Evolutionary conservation across 2,329 filamentous ascomycete species (phyloP).

Genomic region (Pochonia chlamydosporia): DNA sequence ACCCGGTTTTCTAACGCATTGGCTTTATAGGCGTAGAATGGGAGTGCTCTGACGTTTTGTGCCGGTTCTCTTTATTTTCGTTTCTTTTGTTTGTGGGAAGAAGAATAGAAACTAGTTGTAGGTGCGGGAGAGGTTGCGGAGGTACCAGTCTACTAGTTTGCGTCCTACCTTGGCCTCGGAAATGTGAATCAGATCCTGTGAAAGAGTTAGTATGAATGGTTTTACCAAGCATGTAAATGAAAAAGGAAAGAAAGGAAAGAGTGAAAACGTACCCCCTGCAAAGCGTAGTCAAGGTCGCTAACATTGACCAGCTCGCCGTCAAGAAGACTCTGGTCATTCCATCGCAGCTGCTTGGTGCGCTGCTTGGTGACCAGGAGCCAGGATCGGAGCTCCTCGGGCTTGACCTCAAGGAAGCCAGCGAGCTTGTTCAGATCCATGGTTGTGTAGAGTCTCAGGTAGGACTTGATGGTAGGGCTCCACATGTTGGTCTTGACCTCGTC

Average conservation of each 20-base stretch:
- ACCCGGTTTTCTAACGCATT: neutral
- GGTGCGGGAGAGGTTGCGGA: conserved; percentile 90
- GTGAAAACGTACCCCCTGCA: conserved; percentile 71
- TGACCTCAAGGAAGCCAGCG: conserved; percentile 91
- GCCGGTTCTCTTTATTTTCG: neutral
- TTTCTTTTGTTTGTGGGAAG: neutral
- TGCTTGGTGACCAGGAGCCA: conserved; percentile 98
- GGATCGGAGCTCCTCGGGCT: conserved; percentile 90
- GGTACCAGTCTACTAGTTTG: conserved; percentile 97
- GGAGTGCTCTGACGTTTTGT: too few species aligned
- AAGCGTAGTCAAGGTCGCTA: conserved; percentile 93
- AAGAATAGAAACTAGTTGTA: conserved; percentile 54
- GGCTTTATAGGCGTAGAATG: too few species aligned
- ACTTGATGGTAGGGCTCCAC: conserved; percentile 95
- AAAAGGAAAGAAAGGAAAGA: neutral
- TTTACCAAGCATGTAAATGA: conserved; percentile 16
- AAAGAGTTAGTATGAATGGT: conserved; percentile 14
- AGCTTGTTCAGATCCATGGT: conserved; percentile 99
- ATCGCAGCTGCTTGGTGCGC: conserved; percentile 91
- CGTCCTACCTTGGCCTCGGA: conserved; percentile 97
- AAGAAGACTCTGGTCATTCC: conserved; percentile 79
- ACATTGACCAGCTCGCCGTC: conserved; percentile 91
- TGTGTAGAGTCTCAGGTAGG: conserved; percentile 97
- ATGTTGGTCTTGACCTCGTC: conserved; percentile 99
- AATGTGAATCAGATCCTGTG: conserved; percentile 90